A percentile compares a stretch with the other conserved stretches of the same genome.
phyloP scores from a whole-genome alignment of 352 stramenopile species.

The Globisporangium ultimum region DNA sequence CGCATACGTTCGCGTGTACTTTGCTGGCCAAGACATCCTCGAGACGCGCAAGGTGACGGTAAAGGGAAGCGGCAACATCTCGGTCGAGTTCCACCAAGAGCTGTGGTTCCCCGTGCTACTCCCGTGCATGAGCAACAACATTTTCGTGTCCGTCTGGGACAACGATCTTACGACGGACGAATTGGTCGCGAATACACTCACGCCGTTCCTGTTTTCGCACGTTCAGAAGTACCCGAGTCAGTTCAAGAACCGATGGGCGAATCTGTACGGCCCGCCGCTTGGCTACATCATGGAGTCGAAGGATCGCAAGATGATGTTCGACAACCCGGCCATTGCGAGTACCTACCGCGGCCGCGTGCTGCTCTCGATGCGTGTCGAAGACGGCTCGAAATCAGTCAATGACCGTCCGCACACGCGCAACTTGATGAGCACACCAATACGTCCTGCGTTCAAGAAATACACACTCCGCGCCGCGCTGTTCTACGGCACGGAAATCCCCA shows the following conservation, averaged over 20 bases:
- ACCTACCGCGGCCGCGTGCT: slow-evolving; percentile 78
- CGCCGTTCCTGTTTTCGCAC: slow-evolving; percentile 71
- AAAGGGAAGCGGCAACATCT: slow-evolving; percentile 50
- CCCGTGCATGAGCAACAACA: slow-evolving; percentile 78
- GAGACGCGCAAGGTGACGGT: slow-evolving; percentile 69
- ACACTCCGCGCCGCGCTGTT: slow-evolving; percentile 61
- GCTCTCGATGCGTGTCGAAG: slow-evolving; percentile 62
- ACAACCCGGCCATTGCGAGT: slow-evolving; percentile 55
- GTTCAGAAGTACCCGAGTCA: slow-evolving; percentile 58
- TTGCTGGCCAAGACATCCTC: slow-evolving; percentile 63
- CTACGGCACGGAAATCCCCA: slow-evolving; percentile 79
- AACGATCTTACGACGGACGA: slow-evolving; percentile 65
- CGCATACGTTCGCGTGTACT: slow-evolving; percentile 75
- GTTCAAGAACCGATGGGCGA: slow-evolving; percentile 63
- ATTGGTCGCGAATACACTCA: slow-evolving; percentile 64
- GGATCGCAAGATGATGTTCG: slow-evolving; percentile 51
- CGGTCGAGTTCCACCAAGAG: slow-evolving; percentile 66
- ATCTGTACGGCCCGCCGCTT: slow-evolving; percentile 80
- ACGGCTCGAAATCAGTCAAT: slow-evolving; percentile 62
- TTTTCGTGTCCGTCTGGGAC: slow-evolving; percentile 86
- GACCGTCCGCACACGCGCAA: slow-evolving; percentile 67
- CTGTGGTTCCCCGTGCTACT: slow-evolving; percentile 86
- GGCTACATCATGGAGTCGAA: slow-evolving; percentile 45
- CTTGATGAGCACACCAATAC: slow-evolving; percentile 34
- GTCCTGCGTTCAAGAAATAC: slow-evolving; percentile 48